These are phyloP conservation scores for Cyclotella distinguenda DNA, from an alignment of 108 stramenopile genomes.

Conservation along the genomic window DNA sequence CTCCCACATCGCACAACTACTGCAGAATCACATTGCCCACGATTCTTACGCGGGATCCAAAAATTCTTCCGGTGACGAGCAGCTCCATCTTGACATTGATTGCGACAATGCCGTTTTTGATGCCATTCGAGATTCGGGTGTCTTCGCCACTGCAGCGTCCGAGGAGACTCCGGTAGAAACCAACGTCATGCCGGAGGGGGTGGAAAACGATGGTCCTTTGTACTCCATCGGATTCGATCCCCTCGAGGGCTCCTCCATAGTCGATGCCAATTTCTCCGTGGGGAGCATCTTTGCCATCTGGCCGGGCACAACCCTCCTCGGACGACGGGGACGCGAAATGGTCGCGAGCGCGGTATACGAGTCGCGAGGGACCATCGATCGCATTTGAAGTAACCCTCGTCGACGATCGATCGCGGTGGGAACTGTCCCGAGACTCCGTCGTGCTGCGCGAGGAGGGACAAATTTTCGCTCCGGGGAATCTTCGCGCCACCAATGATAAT, in stretches of 20 bases:
- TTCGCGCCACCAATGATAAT: conserved; percentile 88
- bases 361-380: conserved; percentile 44
- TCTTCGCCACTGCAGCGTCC: conserved; percentile 51
- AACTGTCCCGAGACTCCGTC: conserved; percentile 45
- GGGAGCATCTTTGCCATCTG: conserved; percentile 96
- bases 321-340: conserved; percentile 87
- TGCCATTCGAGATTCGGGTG: conserved; percentile 47
- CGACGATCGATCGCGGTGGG: conserved; percentile 56
- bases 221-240: conserved; percentile 89
- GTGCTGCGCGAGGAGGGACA: conserved; percentile 55
- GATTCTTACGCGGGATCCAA: conserved; percentile 67
- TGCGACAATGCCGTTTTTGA: conserved; percentile 69
- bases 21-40: conserved; percentile 61
- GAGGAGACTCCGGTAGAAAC: conserved; percentile 75
- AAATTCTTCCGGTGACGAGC: conserved; percentile 82
- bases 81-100: conserved; percentile 80
- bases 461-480: conserved; percentile 91
- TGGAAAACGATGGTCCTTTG: conserved; percentile 26
- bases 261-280: conserved; percentile 93
- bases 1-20: conserved; percentile 46
- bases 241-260: conserved; percentile 92
- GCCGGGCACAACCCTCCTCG: conserved; percentile 86
- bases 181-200: conserved; percentile 36
- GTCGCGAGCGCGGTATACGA: conserved; percentile 82
- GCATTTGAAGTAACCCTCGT: conserved; percentile 64